Conservation (phyloP, 164 flowering plant genomes). For the Umbellularia californica region DNA sequence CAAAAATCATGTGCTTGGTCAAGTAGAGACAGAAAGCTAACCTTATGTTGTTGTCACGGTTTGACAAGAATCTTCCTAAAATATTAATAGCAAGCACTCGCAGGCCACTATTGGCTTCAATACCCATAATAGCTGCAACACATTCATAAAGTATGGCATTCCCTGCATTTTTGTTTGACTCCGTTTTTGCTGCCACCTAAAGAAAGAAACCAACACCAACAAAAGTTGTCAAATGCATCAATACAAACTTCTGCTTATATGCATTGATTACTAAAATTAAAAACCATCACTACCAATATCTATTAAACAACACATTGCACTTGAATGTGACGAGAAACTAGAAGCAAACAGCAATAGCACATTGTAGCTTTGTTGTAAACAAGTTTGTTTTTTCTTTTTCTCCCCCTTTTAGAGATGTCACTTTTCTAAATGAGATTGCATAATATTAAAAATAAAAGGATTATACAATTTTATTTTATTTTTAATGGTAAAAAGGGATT, state of each 20-base stretch:
- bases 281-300: too few species aligned
- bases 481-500: too few species aligned
- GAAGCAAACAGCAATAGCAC: background rate
- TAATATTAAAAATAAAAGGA: too few species aligned
- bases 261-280: background rate
- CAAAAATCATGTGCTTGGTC: background rate
- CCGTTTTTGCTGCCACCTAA: conserved; percentile 97
- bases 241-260: background rate
- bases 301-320: background rate
- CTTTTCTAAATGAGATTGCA: too few species aligned
- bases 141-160: conserved; percentile 98
- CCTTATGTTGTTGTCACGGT: conserved; percentile 99
- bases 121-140: conserved; percentile 91
- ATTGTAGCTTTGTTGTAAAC: too few species aligned
- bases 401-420: too few species aligned
- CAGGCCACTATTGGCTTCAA: conserved; percentile 95
- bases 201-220: background rate
- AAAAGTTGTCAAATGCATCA: conserved; percentile 1
- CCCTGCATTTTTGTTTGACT: conserved; percentile 96
- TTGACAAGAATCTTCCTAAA: conserved; percentile 95
- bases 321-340: background rate
- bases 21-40: conserved; percentile 16
- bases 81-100: conserved; percentile 98
- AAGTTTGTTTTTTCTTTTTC: too few species aligned
- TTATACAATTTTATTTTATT: too few species aligned